Evolutionary conservation across 2,329 filamentous ascomycete genomes (phyloP).

Genomic region (Aquanectria penicillioides): DNA sequence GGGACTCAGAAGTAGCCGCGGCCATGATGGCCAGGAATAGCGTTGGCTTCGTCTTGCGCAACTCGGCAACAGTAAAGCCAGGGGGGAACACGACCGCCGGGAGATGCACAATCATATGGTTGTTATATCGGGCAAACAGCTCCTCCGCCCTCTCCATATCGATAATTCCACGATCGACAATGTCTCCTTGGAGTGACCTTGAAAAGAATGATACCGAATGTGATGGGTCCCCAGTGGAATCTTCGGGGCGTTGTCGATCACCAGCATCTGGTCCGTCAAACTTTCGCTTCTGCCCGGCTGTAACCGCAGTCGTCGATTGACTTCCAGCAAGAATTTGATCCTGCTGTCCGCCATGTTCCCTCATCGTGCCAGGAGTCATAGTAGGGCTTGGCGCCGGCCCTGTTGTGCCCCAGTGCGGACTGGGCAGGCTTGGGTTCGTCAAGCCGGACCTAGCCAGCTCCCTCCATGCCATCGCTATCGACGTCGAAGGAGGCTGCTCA

Average conservation of each 20-base stretch:
- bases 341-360: constrained; percentile 27
- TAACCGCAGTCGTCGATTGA: constrained; percentile 15
- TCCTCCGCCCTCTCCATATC: constrained; percentile 63
- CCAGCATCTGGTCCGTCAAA: constrained; percentile 35
- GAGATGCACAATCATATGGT: constrained; percentile 68
- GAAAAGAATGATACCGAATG: constrained; percentile 34
- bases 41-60: constrained; percentile 69
- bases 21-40: constrained; percentile 79
- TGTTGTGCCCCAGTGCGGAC: constrained; percentile 31
- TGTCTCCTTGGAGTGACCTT: constrained; percentile 52
- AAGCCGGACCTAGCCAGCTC: constrained; percentile 22
- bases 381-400: constrained; percentile 24
- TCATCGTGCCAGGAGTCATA: constrained; percentile 6
- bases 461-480: constrained; percentile 19
- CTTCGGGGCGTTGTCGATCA: constrained; percentile 26
- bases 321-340: constrained; percentile 24
- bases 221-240: constrained; percentile 26
- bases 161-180: constrained; percentile 69
- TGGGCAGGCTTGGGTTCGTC: background rate
- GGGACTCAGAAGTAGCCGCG: constrained; percentile 68
- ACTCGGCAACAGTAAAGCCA: constrained; percentile 61
- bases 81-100: constrained; percentile 70
- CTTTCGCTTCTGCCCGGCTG: constrained; percentile 47
- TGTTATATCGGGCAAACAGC: constrained; percentile 68
- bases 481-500: constrained; percentile 5